Percentiles rank a stretch among this genome's conserved stretches.
Evolutionary conservation across 495 filamentous ascomycete species (phyloP).

Genomic region (Cercophora samala): DNA sequence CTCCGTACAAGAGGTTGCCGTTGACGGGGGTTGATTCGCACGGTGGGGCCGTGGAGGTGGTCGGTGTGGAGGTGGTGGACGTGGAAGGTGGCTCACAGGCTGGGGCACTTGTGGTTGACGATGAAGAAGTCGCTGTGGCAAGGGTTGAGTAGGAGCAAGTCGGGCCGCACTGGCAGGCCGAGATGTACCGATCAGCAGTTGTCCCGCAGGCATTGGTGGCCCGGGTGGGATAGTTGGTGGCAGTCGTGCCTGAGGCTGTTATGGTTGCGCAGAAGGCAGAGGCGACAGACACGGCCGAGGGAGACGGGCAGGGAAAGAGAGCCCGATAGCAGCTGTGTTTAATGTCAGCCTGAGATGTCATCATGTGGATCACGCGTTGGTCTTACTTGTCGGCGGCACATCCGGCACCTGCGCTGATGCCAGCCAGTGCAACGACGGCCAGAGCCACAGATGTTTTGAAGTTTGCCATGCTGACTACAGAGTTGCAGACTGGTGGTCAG

Average conservation of each 20-base stretch:
- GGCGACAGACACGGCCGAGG: conserved; percentile 20
- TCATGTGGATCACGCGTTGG: neutral
- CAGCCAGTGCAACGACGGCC: neutral
- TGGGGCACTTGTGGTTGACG: neutral
- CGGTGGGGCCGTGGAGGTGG: no score
- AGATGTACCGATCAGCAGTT: conserved; percentile 21
- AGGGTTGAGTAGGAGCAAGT: conserved; percentile 18
- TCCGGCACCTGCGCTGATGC: neutral
- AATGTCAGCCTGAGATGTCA: neutral
- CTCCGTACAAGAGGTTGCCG: conserved; percentile 19
- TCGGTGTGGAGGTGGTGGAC: neutral
- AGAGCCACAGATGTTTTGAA: neutral
- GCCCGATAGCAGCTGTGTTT: conserved; percentile 26
- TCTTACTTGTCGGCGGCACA: conserved; percentile 3
- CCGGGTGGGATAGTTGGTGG: conserved; percentile 25
- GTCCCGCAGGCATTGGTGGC: conserved; percentile 24
- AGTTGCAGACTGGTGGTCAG: no score
- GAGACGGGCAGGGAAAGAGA: conserved; percentile 22
- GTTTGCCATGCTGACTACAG: neutral
- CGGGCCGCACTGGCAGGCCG: conserved; percentile 23
- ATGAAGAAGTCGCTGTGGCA: conserved; percentile 1
- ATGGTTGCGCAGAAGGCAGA: conserved; percentile 25
- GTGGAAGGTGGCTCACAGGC: conserved; percentile 9
- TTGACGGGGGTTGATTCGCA: conserved; percentile 5
- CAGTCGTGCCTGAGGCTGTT: conserved; percentile 20